phyloP scores from a whole-genome alignment of 2,329 filamentous ascomycete genomes.

The Diplodia corticola region DNA sequence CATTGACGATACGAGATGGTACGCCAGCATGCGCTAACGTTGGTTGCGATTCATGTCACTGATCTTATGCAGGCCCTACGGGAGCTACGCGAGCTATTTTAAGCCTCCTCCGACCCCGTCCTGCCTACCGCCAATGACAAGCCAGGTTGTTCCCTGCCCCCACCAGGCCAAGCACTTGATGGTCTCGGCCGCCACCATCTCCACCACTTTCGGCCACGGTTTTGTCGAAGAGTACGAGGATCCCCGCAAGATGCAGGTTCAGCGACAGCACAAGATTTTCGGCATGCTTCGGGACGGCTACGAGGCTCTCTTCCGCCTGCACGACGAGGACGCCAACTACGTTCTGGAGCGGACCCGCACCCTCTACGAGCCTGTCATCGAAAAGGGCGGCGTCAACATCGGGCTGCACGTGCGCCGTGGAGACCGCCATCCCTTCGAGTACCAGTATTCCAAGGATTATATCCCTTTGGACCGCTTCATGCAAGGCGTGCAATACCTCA shows the following conservation, averaged over 20 bases:
- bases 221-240: slow-evolving; percentile 58
- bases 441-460: slow-evolving; percentile 74
- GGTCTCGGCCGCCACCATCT: slow-evolving; percentile 67
- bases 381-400: slow-evolving; percentile 57
- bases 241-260: slow-evolving; percentile 48
- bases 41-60: not conserved
- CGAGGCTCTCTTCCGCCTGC: slow-evolving; percentile 71
- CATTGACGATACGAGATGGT: slow-evolving; percentile 78
- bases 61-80: slow-evolving; percentile 61
- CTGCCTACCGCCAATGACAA: slow-evolving; percentile 70
- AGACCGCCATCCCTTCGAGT: slow-evolving; percentile 74
- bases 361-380: slow-evolving; percentile 51
- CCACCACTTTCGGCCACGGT: slow-evolving; percentile 62
- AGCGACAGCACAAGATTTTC: slow-evolving; percentile 63
- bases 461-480: slow-evolving; percentile 71
- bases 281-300: slow-evolving; percentile 69
- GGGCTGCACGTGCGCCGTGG: slow-evolving; percentile 80
- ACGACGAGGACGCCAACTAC: slow-evolving; percentile 64
- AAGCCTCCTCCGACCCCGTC: slow-evolving; percentile 62
- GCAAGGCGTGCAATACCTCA: slow-evolving; percentile 55
- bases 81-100: slow-evolving; percentile 73
- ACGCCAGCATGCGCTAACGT: slow-evolving; percentile 25
- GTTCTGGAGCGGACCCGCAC: slow-evolving; percentile 60
- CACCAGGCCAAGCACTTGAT: slow-evolving; percentile 73
- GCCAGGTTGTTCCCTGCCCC: slow-evolving; percentile 78